These are phyloP conservation scores for Nicotiana paniculata DNA, from an alignment of 257 asterid genomes.

Conservation along the genomic window DNA sequence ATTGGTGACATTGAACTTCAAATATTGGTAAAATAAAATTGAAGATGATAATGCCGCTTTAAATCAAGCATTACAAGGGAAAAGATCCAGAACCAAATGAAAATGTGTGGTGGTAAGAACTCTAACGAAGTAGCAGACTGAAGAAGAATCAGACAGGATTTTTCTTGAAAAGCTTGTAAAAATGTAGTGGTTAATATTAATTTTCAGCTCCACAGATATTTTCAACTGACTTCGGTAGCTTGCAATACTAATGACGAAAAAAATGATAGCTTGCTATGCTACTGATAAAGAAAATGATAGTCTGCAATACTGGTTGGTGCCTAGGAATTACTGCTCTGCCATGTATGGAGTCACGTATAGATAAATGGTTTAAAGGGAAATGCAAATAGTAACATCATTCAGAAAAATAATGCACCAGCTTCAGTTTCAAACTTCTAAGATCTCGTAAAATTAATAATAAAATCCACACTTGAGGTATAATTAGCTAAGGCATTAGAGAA, in stretches of 20 bases:
- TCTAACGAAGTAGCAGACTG: neutral
- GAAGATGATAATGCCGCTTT: too few relatives aligned
- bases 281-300: neutral
- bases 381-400: neutral
- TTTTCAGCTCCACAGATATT: neutral
- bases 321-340: neutral
- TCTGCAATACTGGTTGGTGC: neutral
- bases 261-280: neutral
- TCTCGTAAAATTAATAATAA: too few relatives aligned
- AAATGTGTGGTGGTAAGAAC: too few relatives aligned
- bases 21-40: too few relatives aligned
- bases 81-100: too few relatives aligned
- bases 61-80: too few relatives aligned
- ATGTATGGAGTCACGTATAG: neutral
- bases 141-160: neutral
- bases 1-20: too few relatives aligned
- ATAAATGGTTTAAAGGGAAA: neutral
- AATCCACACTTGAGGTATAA: neutral
- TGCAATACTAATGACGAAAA: neutral
- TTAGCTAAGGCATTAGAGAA: neutral
- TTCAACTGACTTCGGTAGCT: neutral
- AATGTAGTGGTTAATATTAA: too few relatives aligned
- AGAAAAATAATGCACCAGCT: neutral
- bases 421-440: too few relatives aligned
- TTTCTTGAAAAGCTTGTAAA: neutral